Percentiles rank a stretch among this genome's conserved stretches.
phyloP scores from a whole-genome alignment of 2,329 filamentous ascomycete species.

The Cladophialophora carrionii region DNA sequence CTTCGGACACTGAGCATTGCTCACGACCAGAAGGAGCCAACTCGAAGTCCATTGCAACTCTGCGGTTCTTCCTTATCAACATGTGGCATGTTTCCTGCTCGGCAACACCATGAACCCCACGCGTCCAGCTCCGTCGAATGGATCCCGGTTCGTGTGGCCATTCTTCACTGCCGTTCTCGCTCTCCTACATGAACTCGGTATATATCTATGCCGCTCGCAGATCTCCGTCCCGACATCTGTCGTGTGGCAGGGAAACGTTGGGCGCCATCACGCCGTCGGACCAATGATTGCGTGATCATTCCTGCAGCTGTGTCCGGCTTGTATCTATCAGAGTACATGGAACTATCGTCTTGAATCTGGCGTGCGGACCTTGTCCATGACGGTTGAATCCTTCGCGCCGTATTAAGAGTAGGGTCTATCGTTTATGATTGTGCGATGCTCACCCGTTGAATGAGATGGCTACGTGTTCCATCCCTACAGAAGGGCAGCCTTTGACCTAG shows the following conservation, averaged over 20 bases:
- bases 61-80: background rate
- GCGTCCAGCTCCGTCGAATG: background rate
- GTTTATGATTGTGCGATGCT: background rate
- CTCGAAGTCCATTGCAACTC: background rate
- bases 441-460: background rate
- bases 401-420: background rate
- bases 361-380: background rate
- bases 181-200: background rate
- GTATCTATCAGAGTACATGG: background rate
- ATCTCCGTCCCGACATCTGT: constrained; percentile 9
- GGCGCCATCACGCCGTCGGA: background rate
- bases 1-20: background rate
- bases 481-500: background rate
- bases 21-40: background rate
- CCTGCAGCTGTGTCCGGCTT: background rate
- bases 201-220: constrained; percentile 4
- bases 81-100: background rate
- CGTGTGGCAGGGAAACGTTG: background rate
- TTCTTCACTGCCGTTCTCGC: background rate
- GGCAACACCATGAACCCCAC: background rate
- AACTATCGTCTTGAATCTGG: background rate
- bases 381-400: background rate
- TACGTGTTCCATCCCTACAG: background rate
- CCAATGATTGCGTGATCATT: background rate
- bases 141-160: background rate